Percentiles rank a stretch among this genome's conserved stretches.
These are phyloP conservation scores for Cystofilobasidium capitatum DNA, from an alignment of 768 basidiomycete species.

Conservation along the genomic window DNA sequence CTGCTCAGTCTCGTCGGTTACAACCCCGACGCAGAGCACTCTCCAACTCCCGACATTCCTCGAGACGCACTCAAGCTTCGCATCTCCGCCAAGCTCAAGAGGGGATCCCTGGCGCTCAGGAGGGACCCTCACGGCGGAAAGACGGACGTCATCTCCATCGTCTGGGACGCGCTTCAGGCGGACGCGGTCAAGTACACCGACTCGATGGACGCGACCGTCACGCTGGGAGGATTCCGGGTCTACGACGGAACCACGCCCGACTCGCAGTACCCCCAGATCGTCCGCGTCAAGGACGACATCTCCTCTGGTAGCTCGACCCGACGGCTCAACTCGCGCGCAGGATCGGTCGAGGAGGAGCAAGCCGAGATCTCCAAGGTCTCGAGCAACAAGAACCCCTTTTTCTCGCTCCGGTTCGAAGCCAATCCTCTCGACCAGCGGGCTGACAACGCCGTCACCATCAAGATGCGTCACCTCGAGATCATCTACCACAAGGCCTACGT, in stretches of 20 bases:
- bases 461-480: conserved; percentile 91
- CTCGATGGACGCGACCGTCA: conserved; percentile 73
- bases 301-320: background rate
- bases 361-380: conserved; percentile 28
- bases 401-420: conserved; percentile 81
- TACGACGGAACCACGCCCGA: conserved; percentile 79
- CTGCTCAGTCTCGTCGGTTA: conserved; percentile 26
- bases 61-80: conserved; percentile 70
- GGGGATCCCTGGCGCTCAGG: conserved; percentile 76
- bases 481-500: conserved; percentile 91
- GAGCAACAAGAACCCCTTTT: conserved; percentile 51
- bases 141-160: conserved; percentile 68
- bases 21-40: conserved; percentile 56
- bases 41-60: conserved; percentile 59
- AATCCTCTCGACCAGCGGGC: conserved; percentile 85
- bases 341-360: background rate
- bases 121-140: conserved; percentile 55
- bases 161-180: conserved; percentile 79
- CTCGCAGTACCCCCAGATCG: conserved; percentile 80
- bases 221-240: conserved; percentile 74
- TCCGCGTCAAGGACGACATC: conserved; percentile 58
- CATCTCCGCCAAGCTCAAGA: conserved; percentile 66
- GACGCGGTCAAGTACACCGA: conserved; percentile 74
- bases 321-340: conserved; percentile 28
- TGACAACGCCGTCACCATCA: conserved; percentile 77